Evolutionary conservation across 169 alveolate genomes (phyloP).

Genomic region (Toxoplasma gondii): DNA sequence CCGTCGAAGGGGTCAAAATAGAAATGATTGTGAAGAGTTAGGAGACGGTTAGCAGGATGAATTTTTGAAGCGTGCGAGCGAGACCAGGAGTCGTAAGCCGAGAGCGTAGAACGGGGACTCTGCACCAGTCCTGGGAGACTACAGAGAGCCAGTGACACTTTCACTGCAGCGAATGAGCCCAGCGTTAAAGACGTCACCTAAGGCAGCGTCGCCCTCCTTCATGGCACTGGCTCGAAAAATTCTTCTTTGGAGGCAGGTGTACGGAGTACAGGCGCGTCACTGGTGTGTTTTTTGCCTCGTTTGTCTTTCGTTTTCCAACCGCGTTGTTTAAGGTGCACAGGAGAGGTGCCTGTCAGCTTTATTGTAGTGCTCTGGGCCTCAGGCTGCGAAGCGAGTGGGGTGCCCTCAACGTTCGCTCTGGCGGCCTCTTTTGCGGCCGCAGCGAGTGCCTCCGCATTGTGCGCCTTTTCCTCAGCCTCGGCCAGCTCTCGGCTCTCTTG

Average conservation of each 20-base stretch:
- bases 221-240: neutral
- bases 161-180: too few relatives aligned
- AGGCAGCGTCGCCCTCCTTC: neutral
- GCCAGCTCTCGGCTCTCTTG: slow-evolving; percentile 13
- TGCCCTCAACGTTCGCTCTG: neutral
- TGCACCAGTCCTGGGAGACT: too few relatives aligned
- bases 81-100: too few relatives aligned
- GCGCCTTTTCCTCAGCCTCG: slow-evolving; percentile 6
- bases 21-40: too few relatives aligned
- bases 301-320: neutral
- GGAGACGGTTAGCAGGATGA: too few relatives aligned
- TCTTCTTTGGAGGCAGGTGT: neutral
- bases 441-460: neutral
- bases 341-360: neutral
- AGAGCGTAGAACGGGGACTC: too few relatives aligned
- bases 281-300: neutral
- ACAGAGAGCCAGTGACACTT: too few relatives aligned
- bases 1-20: too few relatives aligned
- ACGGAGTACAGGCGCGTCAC: neutral
- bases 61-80: too few relatives aligned
- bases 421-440: neutral
- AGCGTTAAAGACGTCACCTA: too few relatives aligned
- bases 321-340: neutral
- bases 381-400: neutral
- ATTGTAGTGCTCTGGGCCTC: neutral